Evolutionary conservation across 179 eudicot genomes (phyloP).

Genomic region (Silene noctiflora): DNA sequence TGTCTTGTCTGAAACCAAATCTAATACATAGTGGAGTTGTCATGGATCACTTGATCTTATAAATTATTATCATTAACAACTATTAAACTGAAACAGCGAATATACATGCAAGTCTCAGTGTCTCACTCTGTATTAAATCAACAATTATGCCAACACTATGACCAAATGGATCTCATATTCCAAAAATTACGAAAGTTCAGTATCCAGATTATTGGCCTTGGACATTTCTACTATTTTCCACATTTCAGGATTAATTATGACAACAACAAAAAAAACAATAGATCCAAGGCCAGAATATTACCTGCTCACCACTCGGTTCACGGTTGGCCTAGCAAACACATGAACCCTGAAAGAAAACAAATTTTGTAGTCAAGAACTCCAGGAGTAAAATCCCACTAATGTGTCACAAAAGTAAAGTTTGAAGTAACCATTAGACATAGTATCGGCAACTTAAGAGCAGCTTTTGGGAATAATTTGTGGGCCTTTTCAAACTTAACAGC

Average conservation of each 20-base stretch:
- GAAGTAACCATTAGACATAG: background rate
- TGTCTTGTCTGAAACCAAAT: too few relatives aligned
- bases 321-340: constrained; percentile 75
- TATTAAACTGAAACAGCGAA: too few relatives aligned
- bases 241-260: background rate
- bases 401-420: background rate
- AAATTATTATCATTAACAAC: too few relatives aligned
- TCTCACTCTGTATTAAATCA: too few relatives aligned
- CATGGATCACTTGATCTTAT: too few relatives aligned
- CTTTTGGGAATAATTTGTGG: background rate
- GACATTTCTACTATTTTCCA: background rate
- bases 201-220: background rate
- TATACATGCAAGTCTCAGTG: too few relatives aligned
- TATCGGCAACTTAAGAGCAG: constrained; percentile 2
- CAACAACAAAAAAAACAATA: background rate
- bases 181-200: background rate
- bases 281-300: constrained; percentile 25
- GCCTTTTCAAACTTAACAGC: background rate
- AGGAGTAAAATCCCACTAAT: constrained; percentile 11
- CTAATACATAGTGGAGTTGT: too few relatives aligned
- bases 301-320: constrained; percentile 90
- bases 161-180: background rate
- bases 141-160: constrained; percentile 5
- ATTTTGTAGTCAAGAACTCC: background rate
- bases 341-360: constrained; percentile 64